Base-by-base conservation (phyloP, 2,329 filamentous ascomycete genomes). In the Daldinia sp. region DNA sequence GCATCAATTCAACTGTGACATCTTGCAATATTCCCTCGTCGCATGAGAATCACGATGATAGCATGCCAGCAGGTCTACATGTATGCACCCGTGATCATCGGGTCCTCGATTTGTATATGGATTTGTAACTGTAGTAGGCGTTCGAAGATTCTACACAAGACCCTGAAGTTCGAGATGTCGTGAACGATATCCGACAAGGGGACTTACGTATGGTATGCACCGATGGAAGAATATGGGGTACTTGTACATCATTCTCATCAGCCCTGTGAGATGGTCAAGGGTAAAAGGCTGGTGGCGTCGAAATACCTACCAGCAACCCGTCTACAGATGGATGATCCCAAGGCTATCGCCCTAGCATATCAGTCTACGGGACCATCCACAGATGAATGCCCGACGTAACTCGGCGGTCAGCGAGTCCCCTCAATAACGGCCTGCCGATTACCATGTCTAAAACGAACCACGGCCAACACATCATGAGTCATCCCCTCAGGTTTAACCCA, bases 401-500 rank as follows among this genome's bases (percentile, higher is more conserved):
- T 51, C 21, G 21, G 39, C 39, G 39, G 59, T 52, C 53, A 55
- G 58, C 35, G 43, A 41, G 25, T 51, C 29, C 21, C 39, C 39
- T 58, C 49, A 23, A 49, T 32, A 17, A 34, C 29, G 43, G 34
- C 53, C 48, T 61, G 49, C 32, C 34, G 47, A 50, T 41, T 32
- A 63, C 63, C 54, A 52, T 57, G 55, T 54, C 32, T 21, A 55
- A 48, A 53, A 62, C 41, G 54, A 43, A 25, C 45, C 50, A 53
- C 50, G 41, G 56, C 55, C 65, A 67, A 58, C 65, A 37, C 57
- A 68, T 57, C 49, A 58, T 68, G 65, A 68, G 48, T 66, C 65
- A 68, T 63, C 35, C n/a, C 30, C 56, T 67, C 29, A 45, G 48
- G 43, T 32, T 61, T 29, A 34, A 60, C 27, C 61, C 25, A 58